These are phyloP conservation scores for Leccinum obscurum DNA, from an alignment of 768 basidiomycete species.

Conservation along the genomic window DNA sequence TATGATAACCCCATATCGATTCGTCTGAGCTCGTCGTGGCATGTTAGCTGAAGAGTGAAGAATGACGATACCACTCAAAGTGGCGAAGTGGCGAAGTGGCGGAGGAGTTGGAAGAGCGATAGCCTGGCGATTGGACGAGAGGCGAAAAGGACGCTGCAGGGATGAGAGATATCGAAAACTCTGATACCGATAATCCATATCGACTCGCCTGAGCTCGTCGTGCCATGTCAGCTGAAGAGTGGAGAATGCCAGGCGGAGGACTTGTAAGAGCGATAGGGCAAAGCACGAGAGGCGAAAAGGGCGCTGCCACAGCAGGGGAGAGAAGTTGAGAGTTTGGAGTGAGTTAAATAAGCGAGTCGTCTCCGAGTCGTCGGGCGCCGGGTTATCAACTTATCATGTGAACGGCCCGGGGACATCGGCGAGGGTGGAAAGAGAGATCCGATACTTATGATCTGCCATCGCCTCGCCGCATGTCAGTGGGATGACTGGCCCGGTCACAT, in stretches of 20 bases:
- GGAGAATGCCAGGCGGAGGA: background rate
- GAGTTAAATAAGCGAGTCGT: background rate
- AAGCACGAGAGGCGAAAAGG: background rate
- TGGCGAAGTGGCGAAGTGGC: too few relatives aligned
- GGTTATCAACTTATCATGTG: background rate
- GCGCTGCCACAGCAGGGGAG: background rate
- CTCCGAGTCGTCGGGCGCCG: background rate
- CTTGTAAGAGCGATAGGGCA: background rate
- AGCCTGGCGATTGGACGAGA: background rate
- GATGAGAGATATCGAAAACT: background rate
- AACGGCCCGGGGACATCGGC: too few relatives aligned
- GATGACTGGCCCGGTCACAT: too few relatives aligned
- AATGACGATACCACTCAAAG: background rate
- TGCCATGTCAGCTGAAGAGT: background rate
- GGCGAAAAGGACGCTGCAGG: background rate
- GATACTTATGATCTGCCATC: too few relatives aligned
- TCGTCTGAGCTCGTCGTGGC: background rate
- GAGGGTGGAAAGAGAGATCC: too few relatives aligned
- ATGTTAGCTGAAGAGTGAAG: background rate
- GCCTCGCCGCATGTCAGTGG: too few relatives aligned
- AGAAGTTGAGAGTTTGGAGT: background rate
- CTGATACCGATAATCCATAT: background rate
- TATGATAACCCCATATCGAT: background rate
- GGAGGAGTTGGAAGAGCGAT: background rate
- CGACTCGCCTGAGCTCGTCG: background rate